Base-by-base conservation (phyloP, 148 eudicot species). In the Polygonum maritimum region DNA sequence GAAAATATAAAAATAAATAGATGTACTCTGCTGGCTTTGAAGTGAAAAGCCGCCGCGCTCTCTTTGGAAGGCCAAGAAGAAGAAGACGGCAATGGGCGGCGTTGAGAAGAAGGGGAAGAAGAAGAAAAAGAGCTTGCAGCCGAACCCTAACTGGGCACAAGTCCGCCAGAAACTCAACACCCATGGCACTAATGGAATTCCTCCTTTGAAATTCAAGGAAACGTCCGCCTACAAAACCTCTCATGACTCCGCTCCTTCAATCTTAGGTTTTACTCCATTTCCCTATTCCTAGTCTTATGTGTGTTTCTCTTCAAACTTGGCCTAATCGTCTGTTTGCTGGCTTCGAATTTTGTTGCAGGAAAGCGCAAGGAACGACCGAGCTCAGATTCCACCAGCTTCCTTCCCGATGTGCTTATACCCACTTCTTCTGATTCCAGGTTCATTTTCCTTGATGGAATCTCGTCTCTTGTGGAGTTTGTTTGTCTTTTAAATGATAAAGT, bases 371-470 rank as follows among this genome's bases (percentile, higher is more conserved):
- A 75, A 13, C 76, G 63, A 9, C 63, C 62, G 15, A 55, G 8
- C 18, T 75, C 69, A 51, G 62, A 36, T 14, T 33, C 67, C 26
- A 52, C 26, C 16, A 55, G 16, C 55, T 52, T 44, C 47, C 44
- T 33, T 48, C 7, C 40, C 19, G 55, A 75, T 75, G 76, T 75
- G 58, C 76, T 75, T 15, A 38, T 51, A 5, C 76, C 76, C 54
- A 75, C 76, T 51, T 75, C 76, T 35, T 75, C 76, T 48, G 76
- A 75, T 51, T 52, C 67, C 76, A 75, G 76, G 76, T 75, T 51
- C 11, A 15, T 4, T 52, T 33, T 45, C 55, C 40, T 51, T 26
- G 13, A 18, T 45, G 15, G 38, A 35, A 38, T 70, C 19, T 71
- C 4, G 4, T 3, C 48, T 9, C 36, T 2, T 47, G 15, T 33